Percentiles rank a stretch among this genome's conserved stretches.
phyloP scores from a whole-genome alignment of 176 grass and related monocot genomes.

The Aegilops speltoides region DNA sequence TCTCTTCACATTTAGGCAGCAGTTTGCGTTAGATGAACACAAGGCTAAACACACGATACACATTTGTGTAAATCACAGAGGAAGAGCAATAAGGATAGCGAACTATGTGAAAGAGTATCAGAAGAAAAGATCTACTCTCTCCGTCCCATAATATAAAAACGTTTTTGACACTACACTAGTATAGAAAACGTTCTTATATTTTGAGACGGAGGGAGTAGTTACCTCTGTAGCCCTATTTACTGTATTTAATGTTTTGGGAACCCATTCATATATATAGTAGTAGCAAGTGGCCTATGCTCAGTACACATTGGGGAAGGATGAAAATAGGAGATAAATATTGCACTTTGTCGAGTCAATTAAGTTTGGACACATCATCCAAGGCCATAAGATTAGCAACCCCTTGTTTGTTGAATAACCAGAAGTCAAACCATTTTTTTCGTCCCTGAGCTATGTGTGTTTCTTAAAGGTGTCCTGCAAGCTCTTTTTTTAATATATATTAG shows the following conservation, averaged over 20 bases:
- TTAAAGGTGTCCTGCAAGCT: conserved; percentile 13
- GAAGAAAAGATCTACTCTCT: conserved; percentile 16
- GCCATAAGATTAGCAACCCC: background rate
- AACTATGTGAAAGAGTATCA: conserved; percentile 12
- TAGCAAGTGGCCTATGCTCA: conserved; percentile 4
- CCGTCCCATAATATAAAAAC: too few species aligned
- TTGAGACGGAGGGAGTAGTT: too few species aligned
- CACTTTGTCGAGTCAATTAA: background rate
- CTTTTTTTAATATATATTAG: background rate
- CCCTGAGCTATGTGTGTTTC: conserved; percentile 22
- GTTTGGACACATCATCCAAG: background rate
- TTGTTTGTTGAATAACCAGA: conserved; percentile 21
- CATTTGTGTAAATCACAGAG: background rate
- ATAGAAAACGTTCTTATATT: too few species aligned
- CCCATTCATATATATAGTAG: background rate
- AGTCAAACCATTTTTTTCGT: conserved; percentile 15
- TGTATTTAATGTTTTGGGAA: background rate
- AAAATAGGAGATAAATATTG: conserved; percentile 5
- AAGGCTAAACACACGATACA: conserved; percentile 24
- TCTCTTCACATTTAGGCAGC: conserved; percentile 6
- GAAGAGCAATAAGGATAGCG: background rate
- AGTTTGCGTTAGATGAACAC: conserved; percentile 27
- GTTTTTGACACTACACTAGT: too few species aligned
- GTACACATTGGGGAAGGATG: background rate
- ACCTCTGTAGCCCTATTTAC: background rate